Conservation (phyloP, 768 basidiomycete genomes). For the Holtermannia corniformis region DNA sequence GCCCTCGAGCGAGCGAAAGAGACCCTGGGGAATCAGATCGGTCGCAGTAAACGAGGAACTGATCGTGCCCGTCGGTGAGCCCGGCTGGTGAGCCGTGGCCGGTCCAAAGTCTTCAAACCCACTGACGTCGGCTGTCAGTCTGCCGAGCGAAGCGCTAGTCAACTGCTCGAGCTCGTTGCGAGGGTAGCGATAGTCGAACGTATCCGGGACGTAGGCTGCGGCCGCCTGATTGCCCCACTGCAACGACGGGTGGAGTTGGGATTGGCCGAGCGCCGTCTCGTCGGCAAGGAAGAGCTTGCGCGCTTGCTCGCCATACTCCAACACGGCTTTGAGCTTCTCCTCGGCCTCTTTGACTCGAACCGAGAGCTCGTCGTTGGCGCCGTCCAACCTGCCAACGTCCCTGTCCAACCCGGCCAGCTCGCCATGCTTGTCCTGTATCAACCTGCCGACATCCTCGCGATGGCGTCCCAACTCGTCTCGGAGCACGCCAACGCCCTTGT, state of each 20-base stretch:
- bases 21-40: slow-evolving; percentile 38
- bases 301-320: slow-evolving; percentile 51
- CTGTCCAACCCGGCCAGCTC: slow-evolving; percentile 46
- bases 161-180: slow-evolving; percentile 6
- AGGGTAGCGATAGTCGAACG: background rate
- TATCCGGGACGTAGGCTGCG: slow-evolving; percentile 35
- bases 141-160: slow-evolving; percentile 7
- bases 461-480: slow-evolving; percentile 50
- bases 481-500: slow-evolving; percentile 54
- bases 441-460: slow-evolving; percentile 53
- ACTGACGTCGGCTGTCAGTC: slow-evolving; percentile 25
- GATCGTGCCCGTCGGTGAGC: slow-evolving; percentile 40
- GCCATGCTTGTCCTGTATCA: slow-evolving; percentile 52
- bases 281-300: slow-evolving; percentile 33
- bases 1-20: slow-evolving; percentile 40
- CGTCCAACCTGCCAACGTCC: slow-evolving; percentile 49
- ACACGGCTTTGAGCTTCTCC: slow-evolving; percentile 51
- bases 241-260: slow-evolving; percentile 3
- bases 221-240: slow-evolving; percentile 39
- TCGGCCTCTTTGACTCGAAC: slow-evolving; percentile 59
- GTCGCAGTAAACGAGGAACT: slow-evolving; percentile 39
- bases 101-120: slow-evolving; percentile 42
- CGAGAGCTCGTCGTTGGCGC: slow-evolving; percentile 49
- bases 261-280: slow-evolving; percentile 24
- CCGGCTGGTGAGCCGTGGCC: slow-evolving; percentile 27